Evolutionary conservation across 495 filamentous ascomycete genomes (phyloP).

Genomic region (Trichocladium uniseriatum): DNA sequence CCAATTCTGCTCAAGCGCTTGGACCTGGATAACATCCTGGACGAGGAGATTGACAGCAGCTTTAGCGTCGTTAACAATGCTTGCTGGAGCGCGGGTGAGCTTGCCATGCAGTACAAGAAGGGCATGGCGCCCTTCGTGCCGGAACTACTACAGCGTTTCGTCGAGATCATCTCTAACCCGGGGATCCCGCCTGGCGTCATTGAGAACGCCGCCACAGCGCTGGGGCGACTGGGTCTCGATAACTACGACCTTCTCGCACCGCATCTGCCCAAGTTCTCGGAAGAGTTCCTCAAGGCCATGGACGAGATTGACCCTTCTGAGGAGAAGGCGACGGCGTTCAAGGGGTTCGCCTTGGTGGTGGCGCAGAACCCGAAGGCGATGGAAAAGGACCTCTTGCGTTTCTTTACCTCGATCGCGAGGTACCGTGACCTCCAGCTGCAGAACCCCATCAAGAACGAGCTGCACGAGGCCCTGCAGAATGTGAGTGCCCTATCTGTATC

Average conservation of each 20-base stretch:
- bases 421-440: constrained; percentile 51
- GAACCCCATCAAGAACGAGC: constrained; percentile 36
- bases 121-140: constrained; percentile 69
- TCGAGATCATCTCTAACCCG: constrained; percentile 69
- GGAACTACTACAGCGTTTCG: constrained; percentile 62
- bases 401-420: constrained; percentile 75
- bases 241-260: constrained; percentile 69
- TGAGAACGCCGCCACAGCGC: constrained; percentile 89
- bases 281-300: constrained; percentile 73
- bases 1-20: constrained; percentile 78
- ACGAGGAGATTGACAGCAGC: constrained; percentile 64
- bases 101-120: constrained; percentile 67
- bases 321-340: constrained; percentile 89
- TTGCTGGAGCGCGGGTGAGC: constrained; percentile 95
- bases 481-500: constrained; percentile 12
- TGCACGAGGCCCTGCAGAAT: constrained; percentile 35
- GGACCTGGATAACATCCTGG: constrained; percentile 64
- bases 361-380: constrained; percentile 84
- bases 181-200: constrained; percentile 84
- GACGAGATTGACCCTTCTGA: constrained; percentile 78
- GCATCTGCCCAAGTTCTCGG: constrained; percentile 70
- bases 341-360: constrained; percentile 79
- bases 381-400: constrained; percentile 72
- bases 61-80: constrained; percentile 97
- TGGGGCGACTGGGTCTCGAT: constrained; percentile 82